Base-by-base conservation (phyloP, 2,329 filamentous ascomycete species). In the Cercospora zeae-maydis region DNA sequence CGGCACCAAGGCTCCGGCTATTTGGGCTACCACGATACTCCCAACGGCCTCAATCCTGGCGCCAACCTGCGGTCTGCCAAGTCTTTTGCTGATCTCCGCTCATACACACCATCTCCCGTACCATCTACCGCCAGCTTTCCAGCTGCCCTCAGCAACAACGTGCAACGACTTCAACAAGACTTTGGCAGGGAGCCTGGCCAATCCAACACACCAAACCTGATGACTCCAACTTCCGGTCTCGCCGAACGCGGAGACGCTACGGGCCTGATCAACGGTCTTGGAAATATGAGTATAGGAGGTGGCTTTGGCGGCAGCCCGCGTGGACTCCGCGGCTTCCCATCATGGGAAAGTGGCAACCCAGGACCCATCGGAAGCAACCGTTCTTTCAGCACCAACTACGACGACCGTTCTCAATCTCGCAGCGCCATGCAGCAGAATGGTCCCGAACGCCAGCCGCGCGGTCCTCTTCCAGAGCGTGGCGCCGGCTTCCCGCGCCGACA, bases 21-120 rank as follows among this genome's bases (percentile, higher is more conserved):
- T n/a, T 82, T 98, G 37, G 79, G 79, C 74, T 87, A 95, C 62
- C 87, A 93, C n/a, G 91, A 91, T 68, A 93, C 91, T 73, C 73
- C 79, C 49, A 78, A 79, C 67, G 83, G 83, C 55, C 81, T 88
- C 63, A 87, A 88, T 33, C 86, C 90, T 53, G 89, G 82, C 61
- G 85, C 91, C 74, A 93, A 93, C 72, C 85, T 99, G 36, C 89
- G 95, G 47, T 91, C 91, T 30, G 95, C 93, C 66, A 98, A 98
- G 81, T 98, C 93, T 56, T 97, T 97, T 75, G 95, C 93, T 36
- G 95, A 99, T 75, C 81, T 99, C 67, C 90, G 93, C 67, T 96
- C 93, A 1, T 96, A 96, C 78, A 97, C 93, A 14, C 93, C 93
- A 10, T 98, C 93, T 70, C 93, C 95, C 5, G 93, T 91, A 2